Percentiles rank a stretch among this genome's conserved stretches.
phyloP scores from a whole-genome alignment of 768 basidiomycete species.

The Tricholoma sp. region DNA sequence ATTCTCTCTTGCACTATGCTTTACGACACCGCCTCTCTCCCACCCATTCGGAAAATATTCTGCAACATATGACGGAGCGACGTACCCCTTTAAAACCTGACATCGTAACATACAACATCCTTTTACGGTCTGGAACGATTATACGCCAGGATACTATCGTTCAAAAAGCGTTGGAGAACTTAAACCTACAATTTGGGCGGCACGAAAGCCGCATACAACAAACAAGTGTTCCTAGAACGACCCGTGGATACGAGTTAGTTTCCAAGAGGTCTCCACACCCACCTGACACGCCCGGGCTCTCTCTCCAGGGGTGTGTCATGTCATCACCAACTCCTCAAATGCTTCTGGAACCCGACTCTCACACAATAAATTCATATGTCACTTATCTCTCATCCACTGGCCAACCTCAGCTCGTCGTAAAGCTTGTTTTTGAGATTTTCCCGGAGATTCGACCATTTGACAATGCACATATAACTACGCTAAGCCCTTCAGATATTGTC shows the following conservation, averaged over 20 bases:
- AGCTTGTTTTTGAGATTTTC: constrained; percentile 48
- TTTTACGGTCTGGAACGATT: constrained; percentile 51
- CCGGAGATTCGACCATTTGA: constrained; percentile 41
- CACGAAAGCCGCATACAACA: background rate
- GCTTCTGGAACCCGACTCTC: constrained; percentile 30
- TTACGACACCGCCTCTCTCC: constrained; percentile 55
- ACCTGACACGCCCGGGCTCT: background rate
- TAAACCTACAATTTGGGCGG: constrained; percentile 12
- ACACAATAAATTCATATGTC: constrained; percentile 50
- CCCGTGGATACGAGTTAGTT: background rate
- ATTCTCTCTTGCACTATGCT: constrained; percentile 61
- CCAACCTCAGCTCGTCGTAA: constrained; percentile 36
- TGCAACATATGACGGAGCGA: constrained; percentile 51
- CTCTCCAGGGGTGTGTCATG: constrained; percentile 3
- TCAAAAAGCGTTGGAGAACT: constrained; percentile 29
- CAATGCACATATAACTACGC: constrained; percentile 23
- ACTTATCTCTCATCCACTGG: constrained; percentile 46
- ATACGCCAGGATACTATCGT: constrained; percentile 41
- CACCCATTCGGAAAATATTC: constrained; percentile 38
- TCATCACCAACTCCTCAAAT: constrained; percentile 1
- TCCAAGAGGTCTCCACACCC: background rate
- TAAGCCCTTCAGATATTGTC: background rate
- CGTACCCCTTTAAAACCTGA: constrained; percentile 39
- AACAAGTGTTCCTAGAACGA: background rate
- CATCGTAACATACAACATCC: constrained; percentile 49